Conservation (phyloP, 139 green algal species). For the Pleodorina starrii region DNA sequence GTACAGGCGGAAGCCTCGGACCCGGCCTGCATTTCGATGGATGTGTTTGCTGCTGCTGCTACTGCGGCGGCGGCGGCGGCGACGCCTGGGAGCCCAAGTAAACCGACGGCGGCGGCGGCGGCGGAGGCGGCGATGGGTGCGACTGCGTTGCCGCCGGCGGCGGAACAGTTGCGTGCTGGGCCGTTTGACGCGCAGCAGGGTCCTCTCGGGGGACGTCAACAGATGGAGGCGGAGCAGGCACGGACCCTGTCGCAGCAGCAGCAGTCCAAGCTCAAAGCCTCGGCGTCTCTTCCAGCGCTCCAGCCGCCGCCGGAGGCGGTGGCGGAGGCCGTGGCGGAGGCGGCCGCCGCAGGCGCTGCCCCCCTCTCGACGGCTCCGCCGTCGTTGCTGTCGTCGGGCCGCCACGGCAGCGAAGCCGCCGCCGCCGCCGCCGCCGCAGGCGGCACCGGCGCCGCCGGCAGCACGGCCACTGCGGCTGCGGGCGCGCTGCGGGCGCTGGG, state of each 20-base stretch:
- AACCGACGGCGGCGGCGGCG: too few relatives aligned
- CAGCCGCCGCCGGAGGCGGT: not conserved
- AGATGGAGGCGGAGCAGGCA: too few relatives aligned
- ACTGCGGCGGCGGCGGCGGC: not conserved
- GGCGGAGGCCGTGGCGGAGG: not conserved
- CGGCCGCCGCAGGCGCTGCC: not conserved
- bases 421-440: too few relatives aligned
- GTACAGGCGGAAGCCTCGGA: too few relatives aligned
- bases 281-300: not conserved
- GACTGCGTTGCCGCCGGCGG: too few relatives aligned
- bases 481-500: conserved; percentile 15
- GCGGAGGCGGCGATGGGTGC: too few relatives aligned
- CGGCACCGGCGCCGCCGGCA: not conserved
- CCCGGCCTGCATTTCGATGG: too few relatives aligned
- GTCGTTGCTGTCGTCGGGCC: not conserved
- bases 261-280: not conserved
- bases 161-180: too few relatives aligned
- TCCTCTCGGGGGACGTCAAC: too few relatives aligned
- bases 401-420: too few relatives aligned
- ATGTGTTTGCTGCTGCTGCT: not conserved
- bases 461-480: not conserved
- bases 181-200: not conserved
- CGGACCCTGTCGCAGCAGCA: too few relatives aligned
- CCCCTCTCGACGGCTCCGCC: not conserved
- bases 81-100: not conserved